These are phyloP conservation scores for Salvia sclarea DNA, from an alignment of 305 asterid species.

Conservation along the genomic window DNA sequence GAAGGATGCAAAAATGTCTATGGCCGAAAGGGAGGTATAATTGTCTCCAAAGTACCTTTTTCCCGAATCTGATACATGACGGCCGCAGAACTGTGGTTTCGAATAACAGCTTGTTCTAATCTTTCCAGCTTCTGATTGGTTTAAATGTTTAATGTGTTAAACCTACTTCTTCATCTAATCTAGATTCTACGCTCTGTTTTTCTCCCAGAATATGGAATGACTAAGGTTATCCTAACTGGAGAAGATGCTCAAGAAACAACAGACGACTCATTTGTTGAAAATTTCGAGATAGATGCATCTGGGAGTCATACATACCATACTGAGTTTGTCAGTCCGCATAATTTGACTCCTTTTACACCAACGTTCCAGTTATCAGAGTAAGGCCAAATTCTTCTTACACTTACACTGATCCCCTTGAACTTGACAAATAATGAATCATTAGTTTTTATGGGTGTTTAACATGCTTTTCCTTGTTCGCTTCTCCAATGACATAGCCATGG, in stretches of 20 bases:
- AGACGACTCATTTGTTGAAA: background rate
- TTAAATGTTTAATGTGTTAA: background rate
- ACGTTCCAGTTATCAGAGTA: constrained; percentile 36
- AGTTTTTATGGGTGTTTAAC: constrained; percentile 2
- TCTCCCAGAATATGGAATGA: constrained; percentile 25
- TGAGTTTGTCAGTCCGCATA: constrained; percentile 18
- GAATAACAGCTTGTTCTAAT: constrained; percentile 8
- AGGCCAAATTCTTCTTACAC: constrained; percentile 5
- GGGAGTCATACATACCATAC: background rate
- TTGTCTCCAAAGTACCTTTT: constrained; percentile 21
- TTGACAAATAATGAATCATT: background rate
- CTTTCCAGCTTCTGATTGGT: background rate
- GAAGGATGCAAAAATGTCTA: constrained; percentile 67
- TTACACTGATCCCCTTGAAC: background rate
- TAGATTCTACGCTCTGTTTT: background rate
- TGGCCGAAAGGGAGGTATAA: constrained; percentile 65
- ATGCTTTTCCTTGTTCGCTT: background rate
- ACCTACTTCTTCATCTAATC: constrained; percentile 15
- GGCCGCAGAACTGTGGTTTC: background rate
- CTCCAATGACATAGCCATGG: constrained; percentile 43
- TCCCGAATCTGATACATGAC: background rate
- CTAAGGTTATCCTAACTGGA: constrained; percentile 21
- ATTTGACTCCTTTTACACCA: constrained; percentile 33
- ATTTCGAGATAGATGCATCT: constrained; percentile 10
- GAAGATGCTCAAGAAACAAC: constrained; percentile 27